These are phyloP conservation scores for Neurospora sp. DNA, from an alignment of 495 filamentous ascomycete species.

Conservation along the genomic window DNA sequence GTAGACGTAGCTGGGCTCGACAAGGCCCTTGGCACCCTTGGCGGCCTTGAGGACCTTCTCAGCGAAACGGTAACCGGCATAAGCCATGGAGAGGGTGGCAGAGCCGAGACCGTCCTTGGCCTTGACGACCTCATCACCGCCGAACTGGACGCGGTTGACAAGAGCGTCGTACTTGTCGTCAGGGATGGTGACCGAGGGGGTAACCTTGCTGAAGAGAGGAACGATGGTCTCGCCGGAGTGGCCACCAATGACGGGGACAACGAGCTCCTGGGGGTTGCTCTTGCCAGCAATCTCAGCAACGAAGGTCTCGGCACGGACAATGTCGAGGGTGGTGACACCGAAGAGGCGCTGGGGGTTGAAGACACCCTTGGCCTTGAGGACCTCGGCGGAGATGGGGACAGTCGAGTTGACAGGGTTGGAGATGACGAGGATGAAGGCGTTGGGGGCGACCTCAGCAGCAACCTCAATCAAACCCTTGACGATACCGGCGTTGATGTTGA, in stretches of 20 bases:
- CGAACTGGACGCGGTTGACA: constrained; percentile 92
- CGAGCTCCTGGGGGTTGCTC: constrained; percentile 68
- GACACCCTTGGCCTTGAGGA: constrained; percentile 82
- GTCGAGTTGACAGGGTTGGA: constrained; percentile 99
- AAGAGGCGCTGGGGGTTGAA: constrained; percentile 93
- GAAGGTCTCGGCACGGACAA: constrained; percentile 96
- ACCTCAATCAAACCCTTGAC: constrained; percentile 78
- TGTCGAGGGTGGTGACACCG: constrained; percentile 95
- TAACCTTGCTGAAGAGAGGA: constrained; percentile 86
- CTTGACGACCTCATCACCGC: constrained; percentile 96
- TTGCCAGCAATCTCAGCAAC: constrained; percentile 75
- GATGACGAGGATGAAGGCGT: constrained; percentile 90
- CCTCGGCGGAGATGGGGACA: constrained; percentile 93
- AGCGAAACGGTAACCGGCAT: constrained; percentile 88
- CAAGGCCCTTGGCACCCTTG: constrained; percentile 79
- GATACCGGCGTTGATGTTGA: constrained; percentile 96
- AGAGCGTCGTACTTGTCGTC: constrained; percentile 76
- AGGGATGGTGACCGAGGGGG: constrained; percentile 69
- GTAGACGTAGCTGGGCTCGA: constrained; percentile 93
- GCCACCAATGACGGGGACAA: constrained; percentile 87
- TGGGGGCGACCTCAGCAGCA: constrained; percentile 76
- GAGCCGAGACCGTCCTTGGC: constrained; percentile 95
- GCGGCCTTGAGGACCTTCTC: constrained; percentile 84
- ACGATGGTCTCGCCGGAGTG: constrained; percentile 98
- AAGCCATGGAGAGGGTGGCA: constrained; percentile 96